phyloP scores from a whole-genome alignment of 192 early-diverging fungal genomes.

The Coemansia sp. region DNA sequence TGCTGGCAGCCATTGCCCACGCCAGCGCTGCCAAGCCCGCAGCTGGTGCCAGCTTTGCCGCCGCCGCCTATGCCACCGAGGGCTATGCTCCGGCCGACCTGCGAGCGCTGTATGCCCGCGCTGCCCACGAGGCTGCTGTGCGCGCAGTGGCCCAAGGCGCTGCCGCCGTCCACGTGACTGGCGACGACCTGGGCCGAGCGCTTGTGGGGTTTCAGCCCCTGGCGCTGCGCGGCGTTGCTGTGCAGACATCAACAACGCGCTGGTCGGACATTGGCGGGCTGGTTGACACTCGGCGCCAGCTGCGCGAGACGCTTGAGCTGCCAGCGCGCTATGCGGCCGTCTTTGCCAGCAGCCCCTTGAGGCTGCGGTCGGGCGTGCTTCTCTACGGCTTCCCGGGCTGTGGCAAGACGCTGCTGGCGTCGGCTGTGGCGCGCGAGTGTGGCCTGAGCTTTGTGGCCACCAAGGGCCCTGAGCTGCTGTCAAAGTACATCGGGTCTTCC shows the following conservation, averaged over 20 bases:
- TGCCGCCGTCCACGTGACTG: constrained; percentile 47
- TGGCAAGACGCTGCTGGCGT: constrained; percentile 95
- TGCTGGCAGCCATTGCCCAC: constrained; percentile 72
- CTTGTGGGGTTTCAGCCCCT: constrained; percentile 79
- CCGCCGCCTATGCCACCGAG: constrained; percentile 80
- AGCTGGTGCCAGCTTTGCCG: constrained; percentile 68
- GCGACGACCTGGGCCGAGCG: constrained; percentile 75
- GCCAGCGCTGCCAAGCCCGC: constrained; percentile 61
- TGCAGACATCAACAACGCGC: constrained; percentile 66
- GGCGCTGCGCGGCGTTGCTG: constrained; percentile 77
- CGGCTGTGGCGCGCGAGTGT: constrained; percentile 95
- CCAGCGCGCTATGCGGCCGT: constrained; percentile 92
- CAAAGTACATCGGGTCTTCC: constrained; percentile 99
- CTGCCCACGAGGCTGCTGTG: constrained; percentile 80
- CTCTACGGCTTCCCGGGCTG: constrained; percentile 99
- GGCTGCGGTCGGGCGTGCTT: constrained; percentile 90
- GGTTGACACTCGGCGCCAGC: constrained; percentile 73
- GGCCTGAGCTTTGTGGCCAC: constrained; percentile 96
- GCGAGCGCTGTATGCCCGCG: constrained; percentile 74
- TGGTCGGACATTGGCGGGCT: constrained; percentile 94
- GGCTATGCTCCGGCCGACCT: constrained; percentile 88
- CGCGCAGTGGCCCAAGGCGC: constrained; percentile 56
- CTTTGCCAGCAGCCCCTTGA: constrained; percentile 85
- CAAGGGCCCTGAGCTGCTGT: constrained; percentile 97
- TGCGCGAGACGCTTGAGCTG: constrained; percentile 95